A percentile compares a stretch with the other conserved stretches of the same genome.
Conservation (phyloP, 2,329 filamentous ascomycete species). For the Colletotrichum tropicicola region DNA sequence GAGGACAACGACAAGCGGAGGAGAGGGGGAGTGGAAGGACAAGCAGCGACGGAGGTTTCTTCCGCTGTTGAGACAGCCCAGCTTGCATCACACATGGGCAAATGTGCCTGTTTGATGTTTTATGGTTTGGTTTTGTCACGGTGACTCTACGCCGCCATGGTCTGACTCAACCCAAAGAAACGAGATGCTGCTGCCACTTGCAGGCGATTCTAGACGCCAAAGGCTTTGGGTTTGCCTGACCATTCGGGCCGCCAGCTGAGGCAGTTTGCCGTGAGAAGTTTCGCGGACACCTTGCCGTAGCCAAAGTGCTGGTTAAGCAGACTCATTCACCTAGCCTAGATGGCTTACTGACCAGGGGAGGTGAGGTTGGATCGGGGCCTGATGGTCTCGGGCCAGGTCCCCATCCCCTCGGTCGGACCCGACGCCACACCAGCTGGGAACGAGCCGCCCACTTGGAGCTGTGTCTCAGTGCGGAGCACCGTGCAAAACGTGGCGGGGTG, state of each 20-base stretch:
- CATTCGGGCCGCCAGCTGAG: conserved; percentile 1
- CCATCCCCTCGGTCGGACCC: conserved; percentile 3
- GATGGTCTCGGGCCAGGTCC: neutral
- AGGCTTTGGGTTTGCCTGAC: neutral
- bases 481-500: conserved; percentile 20
- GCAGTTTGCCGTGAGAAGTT: neutral
- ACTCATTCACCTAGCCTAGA: too few relatives aligned
- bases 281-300: neutral
- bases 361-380: conserved; percentile 13
- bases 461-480: conserved; percentile 16
- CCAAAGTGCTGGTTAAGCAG: neutral
- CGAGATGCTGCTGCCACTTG: conserved; percentile 5
- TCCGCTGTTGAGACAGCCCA: neutral
- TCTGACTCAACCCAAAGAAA: neutral
- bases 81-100: neutral
- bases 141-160: conserved; percentile 10
- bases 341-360: too few relatives aligned
- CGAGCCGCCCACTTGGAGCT: conserved; percentile 13
- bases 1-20: neutral
- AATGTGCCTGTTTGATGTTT: neutral
- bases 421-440: conserved; percentile 2
- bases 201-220: neutral
- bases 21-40: neutral
- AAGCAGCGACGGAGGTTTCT: neutral
- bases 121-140: neutral